Evolutionary conservation across 2,329 filamentous ascomycete genomes (phyloP), one percentile per base, ranked within the genome.

Genomic region (Penicillium sp.): DNA sequence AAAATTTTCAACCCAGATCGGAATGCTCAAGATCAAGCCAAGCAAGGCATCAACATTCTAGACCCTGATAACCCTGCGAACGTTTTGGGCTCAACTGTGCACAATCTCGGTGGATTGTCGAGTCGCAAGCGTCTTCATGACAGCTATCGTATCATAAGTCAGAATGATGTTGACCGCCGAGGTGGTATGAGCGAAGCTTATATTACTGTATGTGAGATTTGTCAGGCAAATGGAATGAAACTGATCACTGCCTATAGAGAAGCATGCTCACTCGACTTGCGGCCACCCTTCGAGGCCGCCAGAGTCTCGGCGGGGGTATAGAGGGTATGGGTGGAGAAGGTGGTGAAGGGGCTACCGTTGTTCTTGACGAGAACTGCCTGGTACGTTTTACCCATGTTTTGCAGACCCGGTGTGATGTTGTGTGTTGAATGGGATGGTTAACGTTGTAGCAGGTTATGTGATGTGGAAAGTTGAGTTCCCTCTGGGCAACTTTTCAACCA

Each of bases 1-100:
- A 89, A 89, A 66, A 84, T 89, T 52, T 89, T 89, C 72, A 86
- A 83, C 1, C 78, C 85, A 0, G 86, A 88, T 63, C 78, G 76
- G 45, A 77, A 79, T 33, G 82, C 84, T 16, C 83, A 87, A 60
- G 75, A 80, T 35, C 79, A 82, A 50, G 86, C 86, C 19, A 79
- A 82, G 22, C 75, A 78, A 11, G 85, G 84, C 1, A 74, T 83
- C 48, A 85, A 86, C n/a, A 80, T 88, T 49, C 76, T 80, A 10
- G 80, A 83, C 33, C 76, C 77, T 2, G 73, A 75, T 35, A 75
- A 74, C 22, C 65, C 71, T 14, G 68, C 71, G 43, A 78, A 77
- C 61, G 65, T 68, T 31, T 62, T 70, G 48, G 70, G 68, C 26
- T 60, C 57, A 35, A 68, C 58, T 52, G 67, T 53, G 16, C 61